These are phyloP conservation scores for Forsythia viridissima DNA, from an alignment of 257 asterid genomes.

Conservation along the genomic window DNA sequence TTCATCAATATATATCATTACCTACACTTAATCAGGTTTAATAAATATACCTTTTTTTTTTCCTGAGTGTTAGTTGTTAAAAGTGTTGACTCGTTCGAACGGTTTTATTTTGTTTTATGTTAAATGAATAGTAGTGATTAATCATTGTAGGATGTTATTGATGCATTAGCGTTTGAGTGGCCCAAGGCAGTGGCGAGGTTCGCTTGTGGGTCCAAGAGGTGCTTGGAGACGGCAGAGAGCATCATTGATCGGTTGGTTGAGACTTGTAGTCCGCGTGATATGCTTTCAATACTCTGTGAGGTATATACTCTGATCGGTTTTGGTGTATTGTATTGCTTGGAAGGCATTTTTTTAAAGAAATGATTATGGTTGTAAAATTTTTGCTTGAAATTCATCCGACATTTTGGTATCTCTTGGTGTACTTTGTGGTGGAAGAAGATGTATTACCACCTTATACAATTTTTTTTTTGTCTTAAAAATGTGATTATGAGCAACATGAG, in stretches of 20 bases:
- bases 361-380: no score
- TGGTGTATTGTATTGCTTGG: no score
- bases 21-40: conserved; percentile 59
- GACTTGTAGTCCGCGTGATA: conserved; percentile 72
- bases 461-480: no score
- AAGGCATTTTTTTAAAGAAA: no score
- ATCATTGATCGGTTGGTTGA: conserved; percentile 47
- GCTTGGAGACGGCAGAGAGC: conserved; percentile 52
- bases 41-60: not conserved
- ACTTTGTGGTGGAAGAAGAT: not conserved
- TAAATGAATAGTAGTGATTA: not conserved
- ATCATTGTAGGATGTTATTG: conserved; percentile 58
- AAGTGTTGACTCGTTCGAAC: not conserved
- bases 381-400: no score
- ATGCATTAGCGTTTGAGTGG: conserved; percentile 68
- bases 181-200: conserved; percentile 67
- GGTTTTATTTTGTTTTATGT: not conserved
- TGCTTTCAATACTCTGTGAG: conserved; percentile 81
- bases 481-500: no score
- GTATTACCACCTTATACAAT: no score
- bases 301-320: conserved; percentile 37
- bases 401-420: not conserved
- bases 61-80: not conserved
- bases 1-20: conserved; percentile 43
- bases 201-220: conserved; percentile 57